Base-by-base conservation (phyloP, 1,139 yeast genomes). In the Spencermartinsiella ligniputridi region DNA sequence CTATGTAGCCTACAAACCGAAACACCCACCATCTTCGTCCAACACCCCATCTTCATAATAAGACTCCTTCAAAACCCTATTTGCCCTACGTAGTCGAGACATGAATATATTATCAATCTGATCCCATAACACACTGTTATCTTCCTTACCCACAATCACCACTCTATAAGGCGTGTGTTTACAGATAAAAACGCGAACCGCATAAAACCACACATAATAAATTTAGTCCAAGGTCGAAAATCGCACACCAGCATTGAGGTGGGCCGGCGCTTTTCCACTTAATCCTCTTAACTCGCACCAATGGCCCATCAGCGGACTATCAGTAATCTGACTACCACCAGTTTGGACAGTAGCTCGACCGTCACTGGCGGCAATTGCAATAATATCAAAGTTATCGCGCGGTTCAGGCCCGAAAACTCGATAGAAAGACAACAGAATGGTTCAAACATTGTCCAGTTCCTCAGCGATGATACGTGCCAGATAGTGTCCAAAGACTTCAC, bases 341-440 rank as follows among this genome's bases (percentile, higher is more conserved):
- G 32, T n/a, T 27, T 27, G 32, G 32, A 27, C 15, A 27, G 32
- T 27, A 27, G 5, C 32, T 27, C 32, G 8, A 27, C 32, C 8
- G 32, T 27, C 15, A 27, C 32, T n/a, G 32, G 32, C 15, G 32
- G 32, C 15, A 27, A 27, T 15, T 27, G 15, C 32, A 27, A 62
- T 39, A 72, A 74, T 52, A 78, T 83, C 57, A 79, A 78, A 53
- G 90, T 83, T 16, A 69, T 82, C 19, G 83, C 84, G 41, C 68
- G 92, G 46, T 76, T 83, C 55, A 66, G 88, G 41, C 88, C 90
- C 3, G 56, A 49, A 42, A 56, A 55, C 42, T 48, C 42, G 13
- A 43, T 40, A 13, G 61, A 56, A 43, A 33, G 30, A 21, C 42
- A 39, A 6, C 39, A 43, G 8, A 46, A 40, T 25, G 40, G 46